Conservation (phyloP, 2,329 filamentous ascomycete genomes). For the Huntiella bhutanensis region DNA sequence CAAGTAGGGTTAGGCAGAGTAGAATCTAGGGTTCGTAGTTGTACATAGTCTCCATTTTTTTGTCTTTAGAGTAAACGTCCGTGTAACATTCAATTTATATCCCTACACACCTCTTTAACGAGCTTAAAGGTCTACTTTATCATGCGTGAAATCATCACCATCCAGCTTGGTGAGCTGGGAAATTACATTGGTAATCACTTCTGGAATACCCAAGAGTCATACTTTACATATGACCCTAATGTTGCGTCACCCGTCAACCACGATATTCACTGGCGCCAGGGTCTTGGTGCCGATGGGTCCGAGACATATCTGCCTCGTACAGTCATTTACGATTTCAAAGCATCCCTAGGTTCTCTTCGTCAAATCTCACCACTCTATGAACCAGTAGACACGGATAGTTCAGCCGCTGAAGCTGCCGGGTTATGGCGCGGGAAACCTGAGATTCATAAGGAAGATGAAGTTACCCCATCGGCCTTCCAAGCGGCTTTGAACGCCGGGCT, state of each 20-base stretch:
- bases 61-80: no score
- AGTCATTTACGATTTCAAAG: constrained; percentile 87
- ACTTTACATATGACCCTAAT: constrained; percentile 67
- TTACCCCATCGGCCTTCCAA: constrained; percentile 56
- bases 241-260: constrained; percentile 22
- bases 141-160: constrained; percentile 57
- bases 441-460: constrained; percentile 29
- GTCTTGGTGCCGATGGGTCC: constrained; percentile 60
- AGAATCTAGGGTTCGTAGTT: neutral
- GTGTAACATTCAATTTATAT: no score
- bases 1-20: neutral
- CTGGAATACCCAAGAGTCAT: constrained; percentile 97
- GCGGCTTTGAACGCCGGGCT: constrained; percentile 55
- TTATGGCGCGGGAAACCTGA: constrained; percentile 5
- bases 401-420: neutral
- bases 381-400: constrained; percentile 14
- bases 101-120: neutral
- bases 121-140: no score
- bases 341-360: constrained; percentile 71
- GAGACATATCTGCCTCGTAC: constrained; percentile 89
- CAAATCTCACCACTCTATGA: constrained; percentile 75
- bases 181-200: constrained; percentile 94
- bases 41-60: neutral
- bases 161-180: constrained; percentile 81
- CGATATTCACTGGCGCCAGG: constrained; percentile 69